A percentile compares a stretch with the other conserved stretches of the same genome.
These are phyloP conservation scores for Raffaelea deltoideospora DNA, from an alignment of 2,329 filamentous ascomycete species.

Conservation along the genomic window DNA sequence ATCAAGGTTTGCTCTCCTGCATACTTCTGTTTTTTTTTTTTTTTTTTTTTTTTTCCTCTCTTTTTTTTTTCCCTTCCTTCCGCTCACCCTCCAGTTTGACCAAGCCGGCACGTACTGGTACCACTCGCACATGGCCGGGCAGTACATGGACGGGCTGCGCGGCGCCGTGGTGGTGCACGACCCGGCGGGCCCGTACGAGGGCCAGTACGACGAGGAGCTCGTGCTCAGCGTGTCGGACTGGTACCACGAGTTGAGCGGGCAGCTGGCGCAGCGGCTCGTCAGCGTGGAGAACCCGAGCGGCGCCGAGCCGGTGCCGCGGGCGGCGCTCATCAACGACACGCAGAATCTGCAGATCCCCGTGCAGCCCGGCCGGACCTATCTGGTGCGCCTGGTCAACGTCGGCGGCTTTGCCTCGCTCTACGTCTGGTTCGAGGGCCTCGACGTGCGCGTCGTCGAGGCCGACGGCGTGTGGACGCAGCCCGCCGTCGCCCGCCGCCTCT, in stretches of 20 bases:
- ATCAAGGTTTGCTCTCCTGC: slow-evolving; percentile 50
- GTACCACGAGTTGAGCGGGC: slow-evolving; percentile 46
- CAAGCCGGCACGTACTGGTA: slow-evolving; percentile 65
- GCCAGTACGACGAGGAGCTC: slow-evolving; percentile 47
- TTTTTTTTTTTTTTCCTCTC: background rate
- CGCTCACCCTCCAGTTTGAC: slow-evolving; percentile 7
- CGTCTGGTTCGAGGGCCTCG: slow-evolving; percentile 51
- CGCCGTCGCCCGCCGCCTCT: slow-evolving; percentile 45
- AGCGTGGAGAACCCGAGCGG: slow-evolving; percentile 38
- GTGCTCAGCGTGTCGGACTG: slow-evolving; percentile 53
- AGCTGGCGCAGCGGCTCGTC: slow-evolving; percentile 32
- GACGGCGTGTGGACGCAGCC: slow-evolving; percentile 55
- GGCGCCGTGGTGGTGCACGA: slow-evolving; percentile 50
- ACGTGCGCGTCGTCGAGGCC: slow-evolving; percentile 54
- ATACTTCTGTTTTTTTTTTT: background rate
- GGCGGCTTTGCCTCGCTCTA: slow-evolving; percentile 56
- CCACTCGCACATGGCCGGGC: slow-evolving; percentile 50
- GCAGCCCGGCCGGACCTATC: slow-evolving; percentile 52
- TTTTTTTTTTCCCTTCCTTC: background rate
- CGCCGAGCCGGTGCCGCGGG: slow-evolving; percentile 51
- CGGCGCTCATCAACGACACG: slow-evolving; percentile 58
- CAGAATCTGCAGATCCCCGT: slow-evolving; percentile 44
- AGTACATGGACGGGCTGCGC: slow-evolving; percentile 55
- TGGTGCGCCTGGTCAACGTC: slow-evolving; percentile 58
- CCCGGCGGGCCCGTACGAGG: slow-evolving; percentile 38